Percentiles rank a stretch among this genome's conserved stretches.
phyloP scores from a whole-genome alignment of 805 yeast genomes.

The Cyberlindnera euphorbiae region DNA sequence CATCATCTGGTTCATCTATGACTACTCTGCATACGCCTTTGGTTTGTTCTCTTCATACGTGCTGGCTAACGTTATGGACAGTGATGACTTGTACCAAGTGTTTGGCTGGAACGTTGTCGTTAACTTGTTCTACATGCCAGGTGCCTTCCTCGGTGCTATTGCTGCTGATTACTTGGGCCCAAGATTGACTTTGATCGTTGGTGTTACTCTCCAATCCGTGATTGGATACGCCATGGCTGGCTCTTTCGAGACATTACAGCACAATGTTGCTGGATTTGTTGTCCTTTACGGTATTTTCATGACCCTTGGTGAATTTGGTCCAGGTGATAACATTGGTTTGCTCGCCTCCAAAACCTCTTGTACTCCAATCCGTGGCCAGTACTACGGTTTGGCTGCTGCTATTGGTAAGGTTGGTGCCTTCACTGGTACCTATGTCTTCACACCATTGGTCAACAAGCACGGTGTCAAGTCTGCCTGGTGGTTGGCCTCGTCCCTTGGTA shows the following conservation, averaged over 20 bases:
- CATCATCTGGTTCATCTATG: slow-evolving; percentile 86
- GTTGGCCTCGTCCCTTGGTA: slow-evolving; percentile 72
- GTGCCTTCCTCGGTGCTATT: slow-evolving; percentile 82
- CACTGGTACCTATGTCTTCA: slow-evolving; percentile 85
- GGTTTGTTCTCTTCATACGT: slow-evolving; percentile 79
- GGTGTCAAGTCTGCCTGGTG: slow-evolving; percentile 79
- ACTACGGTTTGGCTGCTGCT: slow-evolving; percentile 90
- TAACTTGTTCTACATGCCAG: slow-evolving; percentile 86
- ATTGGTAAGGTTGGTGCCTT: slow-evolving; percentile 91
- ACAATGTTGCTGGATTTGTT: slow-evolving; percentile 71
- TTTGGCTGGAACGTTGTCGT: slow-evolving; percentile 93
- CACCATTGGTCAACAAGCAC: slow-evolving; percentile 61
- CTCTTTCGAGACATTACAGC: slow-evolving; percentile 46
- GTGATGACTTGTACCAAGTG: slow-evolving; percentile 60
- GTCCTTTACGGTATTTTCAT: slow-evolving; percentile 86
- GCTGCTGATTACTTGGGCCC: slow-evolving; percentile 91
- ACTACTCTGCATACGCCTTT: slow-evolving; percentile 82
- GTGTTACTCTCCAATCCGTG: slow-evolving; percentile 68
- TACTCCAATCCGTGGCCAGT: slow-evolving; percentile 84
- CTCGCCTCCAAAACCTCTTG: slow-evolving; percentile 84
- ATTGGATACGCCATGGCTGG: slow-evolving; percentile 86
- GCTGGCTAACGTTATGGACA: slow-evolving; percentile 49
- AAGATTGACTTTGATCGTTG: slow-evolving; percentile 65
- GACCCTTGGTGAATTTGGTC: slow-evolving; percentile 89
- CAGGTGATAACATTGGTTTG: slow-evolving; percentile 89